These are phyloP conservation scores for Hypoxylon sp. DNA, from an alignment of 2,329 filamentous ascomycete species.

Conservation along the genomic window DNA sequence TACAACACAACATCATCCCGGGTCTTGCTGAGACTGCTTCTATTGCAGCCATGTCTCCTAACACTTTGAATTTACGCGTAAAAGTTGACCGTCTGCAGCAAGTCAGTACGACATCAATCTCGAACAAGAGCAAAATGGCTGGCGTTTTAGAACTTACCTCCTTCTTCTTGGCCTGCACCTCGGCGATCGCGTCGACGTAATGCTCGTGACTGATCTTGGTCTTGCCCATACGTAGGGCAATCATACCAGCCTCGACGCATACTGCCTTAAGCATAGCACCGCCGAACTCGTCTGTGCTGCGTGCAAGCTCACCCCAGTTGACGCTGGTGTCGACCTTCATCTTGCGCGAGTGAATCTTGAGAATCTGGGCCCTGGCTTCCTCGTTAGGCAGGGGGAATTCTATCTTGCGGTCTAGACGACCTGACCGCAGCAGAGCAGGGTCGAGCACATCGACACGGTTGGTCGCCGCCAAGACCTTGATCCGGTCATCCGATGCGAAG, in stretches of 20 bases:
- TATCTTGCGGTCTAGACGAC: slow-evolving; percentile 94
- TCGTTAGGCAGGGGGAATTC: slow-evolving; percentile 98
- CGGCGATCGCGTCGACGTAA: slow-evolving; percentile 97
- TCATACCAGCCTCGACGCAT: slow-evolving; percentile 99
- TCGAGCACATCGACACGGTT: slow-evolving; percentile 95
- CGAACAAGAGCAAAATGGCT: neutral
- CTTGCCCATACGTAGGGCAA: slow-evolving; percentile 91
- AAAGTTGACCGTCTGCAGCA: slow-evolving; percentile 60
- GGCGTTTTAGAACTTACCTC: slow-evolving; percentile 64
- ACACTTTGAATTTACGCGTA: slow-evolving; percentile 47
- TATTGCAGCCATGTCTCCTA: slow-evolving; percentile 29
- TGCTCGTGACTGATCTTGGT: slow-evolving; percentile 98
- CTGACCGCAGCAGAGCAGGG: slow-evolving; percentile 87
- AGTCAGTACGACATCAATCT: slow-evolving; percentile 37
- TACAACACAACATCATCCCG: slow-evolving; percentile 40
- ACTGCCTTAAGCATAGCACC: slow-evolving; percentile 98
- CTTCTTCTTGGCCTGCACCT: slow-evolving; percentile 97
- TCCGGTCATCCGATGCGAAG: slow-evolving; percentile 94
- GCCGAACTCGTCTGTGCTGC: slow-evolving; percentile 98
- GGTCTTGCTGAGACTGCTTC: slow-evolving; percentile 36
- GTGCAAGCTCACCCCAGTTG: slow-evolving; percentile 95
- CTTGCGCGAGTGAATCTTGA: slow-evolving; percentile 97
- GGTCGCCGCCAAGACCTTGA: slow-evolving; percentile 94
- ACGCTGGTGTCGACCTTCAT: slow-evolving; percentile 94
- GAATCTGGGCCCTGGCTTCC: slow-evolving; percentile 94